These are phyloP conservation scores for Tuber borchii DNA, from an alignment of 495 filamentous ascomycete genomes.

Conservation along the genomic window DNA sequence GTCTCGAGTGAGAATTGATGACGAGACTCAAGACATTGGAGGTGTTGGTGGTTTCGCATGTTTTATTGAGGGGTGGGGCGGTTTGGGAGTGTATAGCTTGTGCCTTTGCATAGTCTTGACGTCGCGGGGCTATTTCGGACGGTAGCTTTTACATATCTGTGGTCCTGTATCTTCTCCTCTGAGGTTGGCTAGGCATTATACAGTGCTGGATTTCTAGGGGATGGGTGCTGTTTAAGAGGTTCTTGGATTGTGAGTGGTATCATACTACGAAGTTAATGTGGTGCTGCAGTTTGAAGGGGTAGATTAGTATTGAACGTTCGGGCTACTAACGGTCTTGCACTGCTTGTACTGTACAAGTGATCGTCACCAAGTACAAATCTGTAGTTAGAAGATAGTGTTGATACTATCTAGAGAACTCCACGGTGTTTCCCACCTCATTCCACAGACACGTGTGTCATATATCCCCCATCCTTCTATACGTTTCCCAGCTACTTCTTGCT, in stretches of 20 bases:
- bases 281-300: not conserved
- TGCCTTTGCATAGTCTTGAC: no score
- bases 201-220: not conserved
- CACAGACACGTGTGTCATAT: not conserved
- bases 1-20: not conserved
- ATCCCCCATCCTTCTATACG: slow-evolving; percentile 3
- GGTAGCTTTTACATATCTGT: no score
- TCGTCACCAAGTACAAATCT: not conserved
- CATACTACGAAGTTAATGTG: no score
- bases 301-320: not conserved
- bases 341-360: not conserved
- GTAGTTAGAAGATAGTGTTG: not conserved
- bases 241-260: no score
- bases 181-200: no score
- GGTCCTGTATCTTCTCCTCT: no score
- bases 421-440: not conserved
- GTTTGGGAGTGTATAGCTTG: not conserved
- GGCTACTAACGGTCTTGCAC: not conserved
- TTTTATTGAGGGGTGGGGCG: no score
- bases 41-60: no score
- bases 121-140: no score
- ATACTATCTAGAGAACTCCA: not conserved
- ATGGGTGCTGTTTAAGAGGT: not conserved
- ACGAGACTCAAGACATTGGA: not conserved
- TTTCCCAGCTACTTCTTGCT: not conserved